Evolutionary conservation across 2,329 filamentous ascomycete species (phyloP), one percentile per base, ranked within the genome.

Genomic region (Aspergillus udagawae): DNA sequence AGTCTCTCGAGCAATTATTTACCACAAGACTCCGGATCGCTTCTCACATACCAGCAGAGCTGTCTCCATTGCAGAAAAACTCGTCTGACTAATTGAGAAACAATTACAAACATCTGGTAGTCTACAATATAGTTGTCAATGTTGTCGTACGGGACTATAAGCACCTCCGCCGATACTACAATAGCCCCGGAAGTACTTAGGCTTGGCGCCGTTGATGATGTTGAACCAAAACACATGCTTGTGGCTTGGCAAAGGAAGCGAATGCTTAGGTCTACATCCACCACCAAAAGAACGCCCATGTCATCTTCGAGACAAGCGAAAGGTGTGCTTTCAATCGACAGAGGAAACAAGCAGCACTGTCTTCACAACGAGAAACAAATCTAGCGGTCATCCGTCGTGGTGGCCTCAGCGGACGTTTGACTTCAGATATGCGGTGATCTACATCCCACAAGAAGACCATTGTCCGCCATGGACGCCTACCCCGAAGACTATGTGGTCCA

Each of bases 401-500:
- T 25, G 44, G 21, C 44, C 21, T 47, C 20, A 47, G 21, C 12
- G 63, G 64, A 60, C 64, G 54, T 54, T 47, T 47, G 44, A 47
- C 32, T 27, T 54, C 53, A 67, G 67, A 67, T 51, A 74, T 75
- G 72, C 65, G 67, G 67, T 74, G 72, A 74, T 62, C 55, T 52
- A 61, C 51, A 53, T 32, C 52, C 54, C 57, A 29, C 54, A 41
- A 60, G 66, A 53, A 57, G 63, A 56, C 59, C 57, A 58, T 63
- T 65, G 67, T 70, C 68, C 73, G 69, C 69, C 67, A 79, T 79
- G 77, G 76, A 79, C 65, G 75, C 73, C 59, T 80, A 77, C 62
- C 77, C 77, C 25, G 66, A 73, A 62, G 88, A 88, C 74, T 96
- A 92, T 78, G 81, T 96, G 73, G 85, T 87, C 72, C 92, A 94